Evolutionary conservation across 768 basidiomycete species (phyloP), one percentile per base, ranked within the genome.

Genomic region (Pulveroboletus ravenelii): DNA sequence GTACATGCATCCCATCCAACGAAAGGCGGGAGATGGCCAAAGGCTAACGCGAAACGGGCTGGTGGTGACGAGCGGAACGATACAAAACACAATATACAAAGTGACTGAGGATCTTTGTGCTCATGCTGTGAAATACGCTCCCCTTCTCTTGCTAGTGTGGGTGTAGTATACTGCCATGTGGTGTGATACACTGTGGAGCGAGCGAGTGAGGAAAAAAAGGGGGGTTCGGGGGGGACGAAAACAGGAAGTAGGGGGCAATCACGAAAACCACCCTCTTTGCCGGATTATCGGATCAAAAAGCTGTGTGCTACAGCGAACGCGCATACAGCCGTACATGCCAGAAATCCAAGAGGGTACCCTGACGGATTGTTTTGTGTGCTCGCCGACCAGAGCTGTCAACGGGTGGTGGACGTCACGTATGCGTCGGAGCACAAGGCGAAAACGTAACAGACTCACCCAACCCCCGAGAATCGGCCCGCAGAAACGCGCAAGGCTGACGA

Each of bases 401-500:
- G 25, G 15, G 25, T 6, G 50, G 59, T 44, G 6, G 4, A 42
- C 9, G 47, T 36, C 53, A 17, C 18, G 38, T 61, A 45, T 45
- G 27, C 50, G 8, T 17, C 15, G 13, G 10, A 41, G 2, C 3
- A 34, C 10, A 17, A 35, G 2, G 30, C 13, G 20, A 15, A 20
- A 32, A 29, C 50, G 10, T n/a, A 3, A 14, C 13, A 17, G 42
- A 23, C 66, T 58, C 63, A 91, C 90, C 65, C 84, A 87, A 39
- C 90, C 89, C 41, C 89, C 89, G 15, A 91, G 73, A 36, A 92
- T 80, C 18, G 93, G 92, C 18, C 92, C 96, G 34, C 91, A 62
- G 71, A 93, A 96, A 36, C 96, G 81, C 5, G 94, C 91, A 23
- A 95, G 81, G 56, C 91, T 93, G 55, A 95, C 94, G 30, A 92